A percentile compares a stretch with the other conserved stretches of the same genome.
Evolutionary conservation across 331 rosid genomes (phyloP).

Genomic region (Malus hybrid): DNA sequence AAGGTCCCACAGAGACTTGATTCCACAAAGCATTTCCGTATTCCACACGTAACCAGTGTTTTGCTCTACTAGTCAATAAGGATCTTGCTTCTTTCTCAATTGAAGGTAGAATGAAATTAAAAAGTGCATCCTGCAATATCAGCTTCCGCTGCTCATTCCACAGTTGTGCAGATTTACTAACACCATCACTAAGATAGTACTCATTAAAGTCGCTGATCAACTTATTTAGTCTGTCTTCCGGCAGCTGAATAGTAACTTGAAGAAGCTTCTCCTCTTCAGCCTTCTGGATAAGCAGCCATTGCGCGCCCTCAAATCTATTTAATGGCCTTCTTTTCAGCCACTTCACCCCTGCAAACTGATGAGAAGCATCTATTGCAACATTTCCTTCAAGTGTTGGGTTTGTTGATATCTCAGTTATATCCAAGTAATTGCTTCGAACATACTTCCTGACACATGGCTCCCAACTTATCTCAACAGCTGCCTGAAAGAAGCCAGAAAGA

Average conservation of each 20-base stretch:
- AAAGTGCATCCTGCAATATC: slow-evolving; percentile 83
- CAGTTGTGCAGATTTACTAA: slow-evolving; percentile 92
- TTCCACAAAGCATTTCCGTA: slow-evolving; percentile 84
- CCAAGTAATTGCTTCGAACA: slow-evolving; percentile 84
- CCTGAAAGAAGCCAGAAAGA: slow-evolving; percentile 45
- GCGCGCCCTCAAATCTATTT: slow-evolving; percentile 73
- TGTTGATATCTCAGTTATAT: slow-evolving; percentile 75
- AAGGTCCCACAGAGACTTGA: slow-evolving; percentile 91
- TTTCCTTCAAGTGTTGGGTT: slow-evolving; percentile 83
- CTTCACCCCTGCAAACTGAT: slow-evolving; percentile 80
- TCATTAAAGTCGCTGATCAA: slow-evolving; percentile 77
- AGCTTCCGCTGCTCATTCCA: slow-evolving; percentile 98
- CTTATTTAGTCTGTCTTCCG: slow-evolving; percentile 65
- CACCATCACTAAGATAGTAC: slow-evolving; percentile 92
- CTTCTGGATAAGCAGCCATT: slow-evolving; percentile 96
- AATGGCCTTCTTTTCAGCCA: slow-evolving; percentile 94
- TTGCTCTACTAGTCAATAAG: slow-evolving; percentile 63
- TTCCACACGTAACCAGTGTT: slow-evolving; percentile 70
- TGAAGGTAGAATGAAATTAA: slow-evolving; percentile 73
- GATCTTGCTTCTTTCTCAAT: slow-evolving; percentile 96
- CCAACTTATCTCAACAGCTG: slow-evolving; percentile 97
- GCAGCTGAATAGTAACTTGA: slow-evolving; percentile 81
- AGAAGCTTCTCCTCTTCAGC: slow-evolving; percentile 95
- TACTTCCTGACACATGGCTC: slow-evolving; percentile 92
- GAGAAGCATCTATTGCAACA: slow-evolving; percentile 71